Conservation (phyloP, 257 asterid species). For the Penstemon barbatus region DNA sequence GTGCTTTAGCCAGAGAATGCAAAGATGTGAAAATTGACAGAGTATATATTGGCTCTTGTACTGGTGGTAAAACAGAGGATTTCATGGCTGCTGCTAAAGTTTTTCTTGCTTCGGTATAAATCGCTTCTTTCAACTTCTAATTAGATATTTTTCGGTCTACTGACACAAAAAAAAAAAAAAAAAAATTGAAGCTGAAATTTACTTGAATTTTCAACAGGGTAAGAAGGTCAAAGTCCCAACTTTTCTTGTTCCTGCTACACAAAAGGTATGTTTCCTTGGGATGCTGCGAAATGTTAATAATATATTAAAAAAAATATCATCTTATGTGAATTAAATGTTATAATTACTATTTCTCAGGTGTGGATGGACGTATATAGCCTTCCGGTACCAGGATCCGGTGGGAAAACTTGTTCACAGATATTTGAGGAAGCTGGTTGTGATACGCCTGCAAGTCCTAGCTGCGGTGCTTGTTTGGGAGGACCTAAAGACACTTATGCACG, state of each 20-base stretch:
- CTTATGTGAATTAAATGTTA: conserved; percentile 1
- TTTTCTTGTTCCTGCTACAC: conserved; percentile 97
- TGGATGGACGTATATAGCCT: conserved; percentile 96
- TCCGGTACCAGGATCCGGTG: conserved; percentile 92
- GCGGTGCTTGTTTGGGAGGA: conserved; percentile 98
- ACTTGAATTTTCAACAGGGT: conserved; percentile 50
- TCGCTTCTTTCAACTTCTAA: conserved; percentile 13
- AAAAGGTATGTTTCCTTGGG: conserved; percentile 57
- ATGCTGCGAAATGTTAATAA: background rate
- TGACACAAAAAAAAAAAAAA: no score
- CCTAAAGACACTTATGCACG: conserved; percentile 96
- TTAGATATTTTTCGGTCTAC: background rate
- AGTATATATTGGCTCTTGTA: conserved; percentile 95
- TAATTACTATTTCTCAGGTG: conserved; percentile 47
- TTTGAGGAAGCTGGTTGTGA: conserved; percentile 99
- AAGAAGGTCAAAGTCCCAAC: conserved; percentile 98
- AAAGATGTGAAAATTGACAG: conserved; percentile 89
- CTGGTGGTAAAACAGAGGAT: conserved; percentile 97
- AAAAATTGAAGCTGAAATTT: conserved; percentile 15
- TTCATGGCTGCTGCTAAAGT: conserved; percentile 97
- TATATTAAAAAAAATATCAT: background rate
- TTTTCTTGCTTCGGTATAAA: conserved; percentile 75
- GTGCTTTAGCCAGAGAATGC: conserved; percentile 96
- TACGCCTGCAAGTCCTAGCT: conserved; percentile 96
- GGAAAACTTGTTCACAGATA: conserved; percentile 94